Conservation (phyloP, 345 rosid genomes). For the Populus deltoides region DNA sequence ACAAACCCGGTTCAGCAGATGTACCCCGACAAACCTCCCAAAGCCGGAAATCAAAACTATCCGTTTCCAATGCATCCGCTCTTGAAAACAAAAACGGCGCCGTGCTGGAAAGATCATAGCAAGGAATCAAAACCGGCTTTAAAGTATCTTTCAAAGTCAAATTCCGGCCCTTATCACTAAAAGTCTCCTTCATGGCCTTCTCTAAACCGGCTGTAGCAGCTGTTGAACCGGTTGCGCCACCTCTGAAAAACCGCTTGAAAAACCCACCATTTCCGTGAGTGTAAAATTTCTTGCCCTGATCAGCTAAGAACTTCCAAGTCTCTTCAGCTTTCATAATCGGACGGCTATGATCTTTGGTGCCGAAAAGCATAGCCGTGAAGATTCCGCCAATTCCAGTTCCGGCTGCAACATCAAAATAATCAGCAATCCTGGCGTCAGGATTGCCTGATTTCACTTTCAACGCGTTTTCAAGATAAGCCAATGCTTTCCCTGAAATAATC, state of each 20-base stretch:
- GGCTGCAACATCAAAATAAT: slow-evolving; percentile 88
- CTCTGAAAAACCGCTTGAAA: slow-evolving; percentile 51
- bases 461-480: slow-evolving; percentile 78
- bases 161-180: slow-evolving; percentile 42
- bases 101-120: slow-evolving; percentile 79
- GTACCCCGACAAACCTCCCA: slow-evolving; percentile 96
- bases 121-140: slow-evolving; percentile 83
- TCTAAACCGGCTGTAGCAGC: slow-evolving; percentile 49
- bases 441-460: slow-evolving; percentile 76
- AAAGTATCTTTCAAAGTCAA: slow-evolving; percentile 83
- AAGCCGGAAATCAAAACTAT: slow-evolving; percentile 73
- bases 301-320: slow-evolving; percentile 82
- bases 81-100: slow-evolving; percentile 94
- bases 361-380: slow-evolving; percentile 89
- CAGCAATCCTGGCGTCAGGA: slow-evolving; percentile 85
- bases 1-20: slow-evolving; percentile 78
- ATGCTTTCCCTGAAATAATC: slow-evolving; percentile 78
- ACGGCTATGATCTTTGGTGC: slow-evolving; percentile 59
- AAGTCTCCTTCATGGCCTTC: slow-evolving; percentile 65
- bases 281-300: slow-evolving; percentile 61
- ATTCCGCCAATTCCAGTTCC: slow-evolving; percentile 91
- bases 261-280: slow-evolving; percentile 24
- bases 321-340: slow-evolving; percentile 82
- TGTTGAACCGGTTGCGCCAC: slow-evolving; percentile 39
- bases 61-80: slow-evolving; percentile 94